Evolutionary conservation across 495 filamentous ascomycete genomes (phyloP), one percentile per base, ranked within the genome.

Genomic region (Hypoxylon perforatum): DNA sequence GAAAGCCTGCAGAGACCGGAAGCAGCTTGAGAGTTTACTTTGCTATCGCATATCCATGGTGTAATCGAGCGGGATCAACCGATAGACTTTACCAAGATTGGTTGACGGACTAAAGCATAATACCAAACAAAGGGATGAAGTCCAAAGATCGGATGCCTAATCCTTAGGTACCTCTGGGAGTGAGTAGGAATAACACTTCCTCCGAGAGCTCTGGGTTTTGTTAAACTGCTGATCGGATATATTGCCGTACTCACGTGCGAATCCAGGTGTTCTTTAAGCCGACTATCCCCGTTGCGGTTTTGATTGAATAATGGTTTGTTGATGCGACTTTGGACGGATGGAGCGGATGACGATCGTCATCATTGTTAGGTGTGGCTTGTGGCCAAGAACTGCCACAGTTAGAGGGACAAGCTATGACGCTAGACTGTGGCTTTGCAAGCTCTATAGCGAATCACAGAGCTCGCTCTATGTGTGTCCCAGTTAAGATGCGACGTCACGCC

Each of bases 311-410:
- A 18, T 10, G 8, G 17, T 12, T 57, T 15, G 39, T 47, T 48
- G 14, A 52, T 49, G 42, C 55, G 41, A 44, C 41, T 15, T 7
- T 41, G 38, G 41, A 63, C 65, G 65, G 65, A 69, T 63, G 49
- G 42, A 38, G 38, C 65, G 65, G 65, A 69, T 64, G 65, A 69
- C 56, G 65, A 69, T 64, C 60, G 44, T 61, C 60, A 64, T 64
- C 49, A 61, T 48, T 56, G 35, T 19, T 23, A 9, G 44, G 28
- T 69, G 59, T 63, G 65, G 55, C 59, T 63, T 28, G 23, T 18
- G 28, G 25, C 11, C 4, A 42, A 48, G n/a, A 51, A 41, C 14
- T 53, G n/a, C 65, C 48, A 46, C 21, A 56, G 36, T 18, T 25
- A 14, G 33, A 39, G 65, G 60, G 60, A 69, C 56, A 23, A 21